Base-by-base conservation (phyloP, 2,329 filamentous ascomycete genomes). In the Xylariaceae sp. region DNA sequence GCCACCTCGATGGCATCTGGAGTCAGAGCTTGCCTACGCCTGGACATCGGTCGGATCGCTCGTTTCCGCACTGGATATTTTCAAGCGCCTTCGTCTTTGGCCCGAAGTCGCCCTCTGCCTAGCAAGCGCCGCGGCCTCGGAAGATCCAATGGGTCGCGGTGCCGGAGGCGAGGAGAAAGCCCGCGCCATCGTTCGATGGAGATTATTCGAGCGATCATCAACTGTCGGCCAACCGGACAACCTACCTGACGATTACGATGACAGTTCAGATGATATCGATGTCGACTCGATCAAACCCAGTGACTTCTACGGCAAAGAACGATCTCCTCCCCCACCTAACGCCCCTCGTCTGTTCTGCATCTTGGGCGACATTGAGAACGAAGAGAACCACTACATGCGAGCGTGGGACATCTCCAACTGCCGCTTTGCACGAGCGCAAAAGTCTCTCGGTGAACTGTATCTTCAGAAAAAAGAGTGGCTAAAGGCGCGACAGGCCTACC, bases 101-200 rank as follows among this genome's bases (percentile, higher is more conserved):
- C 89, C 94, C 1, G 94, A 99, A 72, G 90, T 91, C 3, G 92
- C 94, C 0, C 78, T 99, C 1, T 99, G 94, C 69, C 86, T 90
- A 64, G 91, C 90, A 9, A 78, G 73, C 67, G 77, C 69, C 45
- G 81, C 73, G 26, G 75, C 72, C 50, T 78, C 83, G 0, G 88
- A 85, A 3, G 80, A 83, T 50, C 74, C 76, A 54, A 74, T 72
- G 50, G 83, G 72, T 1, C 73, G 80, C 4, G 80, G 80, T 1
- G 74, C 73, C 27, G 79, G 79, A 4, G 80, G 79, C 2, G 91
- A 96, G 71, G 88, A 88, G 29, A 94, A 94, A 66, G 94, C 91
- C 1, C 83, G 82, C 53, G 80, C 79, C 2, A 80, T 96, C 47
- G 75, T 97, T 12, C 83, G 89, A 51, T 85, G 85, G 71, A 85